A percentile compares a stretch with the other conserved stretches of the same genome.
phyloP scores from a whole-genome alignment of 2,329 filamentous ascomycete species.

The Fusarium xylarioides region DNA sequence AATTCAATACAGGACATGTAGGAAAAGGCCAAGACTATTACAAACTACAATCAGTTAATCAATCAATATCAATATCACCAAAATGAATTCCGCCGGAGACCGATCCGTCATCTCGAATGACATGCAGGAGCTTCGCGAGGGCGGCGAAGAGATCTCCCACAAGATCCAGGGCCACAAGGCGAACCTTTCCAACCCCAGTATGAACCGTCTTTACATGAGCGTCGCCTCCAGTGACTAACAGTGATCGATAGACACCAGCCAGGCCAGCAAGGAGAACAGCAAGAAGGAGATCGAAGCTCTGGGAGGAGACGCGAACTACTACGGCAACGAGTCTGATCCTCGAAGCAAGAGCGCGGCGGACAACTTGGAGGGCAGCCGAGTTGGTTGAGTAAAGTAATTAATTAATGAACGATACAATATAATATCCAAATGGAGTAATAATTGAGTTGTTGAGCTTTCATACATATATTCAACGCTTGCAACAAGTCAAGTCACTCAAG shows the following conservation, averaged over 20 bases:
- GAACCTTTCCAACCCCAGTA: conserved; percentile 59
- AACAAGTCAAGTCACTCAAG: no score
- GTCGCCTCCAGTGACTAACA: not conserved
- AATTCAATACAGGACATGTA: not conserved
- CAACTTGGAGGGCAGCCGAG: conserved; percentile 51
- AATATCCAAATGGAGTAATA: conserved; percentile 1
- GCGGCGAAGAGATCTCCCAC: conserved; percentile 42
- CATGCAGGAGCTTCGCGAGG: conserved; percentile 51
- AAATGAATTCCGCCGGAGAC: conserved; percentile 47
- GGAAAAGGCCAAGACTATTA: not conserved
- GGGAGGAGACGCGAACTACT: conserved; percentile 54
- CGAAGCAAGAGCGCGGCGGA: conserved; percentile 54
- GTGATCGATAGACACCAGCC: conserved; percentile 51
- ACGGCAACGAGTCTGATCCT: conserved; percentile 53
- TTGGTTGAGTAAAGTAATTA: not conserved
- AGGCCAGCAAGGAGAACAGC: conserved; percentile 56
- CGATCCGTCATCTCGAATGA: conserved; percentile 53
- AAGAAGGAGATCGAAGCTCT: conserved; percentile 52
- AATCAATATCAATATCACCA: not conserved
- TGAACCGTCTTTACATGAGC: not conserved
- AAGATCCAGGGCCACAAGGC: conserved; percentile 55
- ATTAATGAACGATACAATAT: not conserved
- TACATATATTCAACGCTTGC: no score
- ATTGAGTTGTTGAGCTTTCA: not conserved
- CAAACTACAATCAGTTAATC: not conserved